phyloP scores from a whole-genome alignment of 148 eudicot genomes.

The Persicaria tinctoria region DNA sequence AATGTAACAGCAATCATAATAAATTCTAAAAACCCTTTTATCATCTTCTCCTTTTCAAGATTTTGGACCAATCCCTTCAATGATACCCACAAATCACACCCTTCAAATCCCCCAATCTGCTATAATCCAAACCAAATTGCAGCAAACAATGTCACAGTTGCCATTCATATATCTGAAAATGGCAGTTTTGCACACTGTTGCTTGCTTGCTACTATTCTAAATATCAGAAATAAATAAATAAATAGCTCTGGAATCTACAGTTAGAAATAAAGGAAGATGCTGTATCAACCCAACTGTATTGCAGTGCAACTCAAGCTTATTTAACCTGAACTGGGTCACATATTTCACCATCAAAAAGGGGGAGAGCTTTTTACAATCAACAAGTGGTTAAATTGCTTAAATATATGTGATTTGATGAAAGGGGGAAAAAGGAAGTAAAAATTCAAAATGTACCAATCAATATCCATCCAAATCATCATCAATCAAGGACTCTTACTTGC shows the following conservation, averaged over 20 bases:
- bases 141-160: neutral
- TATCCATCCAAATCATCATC: neutral
- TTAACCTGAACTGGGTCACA: neutral
- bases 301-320: neutral
- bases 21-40: neutral
- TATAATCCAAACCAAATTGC: neutral
- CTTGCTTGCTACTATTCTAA: neutral
- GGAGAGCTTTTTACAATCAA: neutral
- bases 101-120: neutral
- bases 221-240: neutral
- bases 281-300: constrained; percentile 1
- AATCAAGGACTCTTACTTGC: constrained; percentile 48
- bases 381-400: neutral
- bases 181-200: neutral
- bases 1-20: neutral
- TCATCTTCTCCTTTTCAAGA: neutral
- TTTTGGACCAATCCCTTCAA: neutral
- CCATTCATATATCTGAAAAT: neutral
- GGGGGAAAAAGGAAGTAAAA: neutral
- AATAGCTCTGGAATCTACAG: neutral
- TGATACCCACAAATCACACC: neutral
- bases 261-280: neutral
- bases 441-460: neutral
- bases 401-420: neutral
- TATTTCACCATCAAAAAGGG: constrained; percentile 1